Evolutionary conservation across 768 basidiomycete genomes (phyloP).

Genomic region (Suillus luteus): DNA sequence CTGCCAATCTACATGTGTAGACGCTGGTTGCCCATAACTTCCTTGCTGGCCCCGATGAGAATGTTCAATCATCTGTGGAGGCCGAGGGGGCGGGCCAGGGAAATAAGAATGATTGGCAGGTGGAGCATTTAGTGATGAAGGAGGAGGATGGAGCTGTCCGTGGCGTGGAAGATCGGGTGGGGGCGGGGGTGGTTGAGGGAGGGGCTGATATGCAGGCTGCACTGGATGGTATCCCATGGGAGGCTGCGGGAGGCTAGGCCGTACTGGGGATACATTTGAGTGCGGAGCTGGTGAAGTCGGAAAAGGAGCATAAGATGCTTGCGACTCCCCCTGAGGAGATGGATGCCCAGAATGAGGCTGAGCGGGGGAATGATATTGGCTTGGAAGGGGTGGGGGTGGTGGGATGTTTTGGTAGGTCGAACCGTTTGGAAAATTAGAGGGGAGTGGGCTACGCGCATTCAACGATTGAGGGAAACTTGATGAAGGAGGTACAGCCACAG

Average conservation of each 20-base stretch:
- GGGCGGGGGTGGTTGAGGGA: slow-evolving; percentile 37
- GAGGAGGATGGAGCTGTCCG: slow-evolving; percentile 25
- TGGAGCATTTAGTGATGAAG: slow-evolving; percentile 21
- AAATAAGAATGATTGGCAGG: slow-evolving; percentile 35
- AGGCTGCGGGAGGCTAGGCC: slow-evolving; percentile 53
- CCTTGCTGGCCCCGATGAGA: slow-evolving; percentile 20
- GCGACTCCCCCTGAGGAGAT: slow-evolving; percentile 26
- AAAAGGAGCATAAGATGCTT: slow-evolving; percentile 21
- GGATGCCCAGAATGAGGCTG: slow-evolving; percentile 21
- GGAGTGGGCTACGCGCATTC: slow-evolving; percentile 13
- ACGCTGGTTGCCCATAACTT: slow-evolving; percentile 35
- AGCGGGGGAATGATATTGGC: slow-evolving; percentile 38
- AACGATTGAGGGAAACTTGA: slow-evolving; percentile 34
- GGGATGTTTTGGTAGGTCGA: slow-evolving; percentile 22
- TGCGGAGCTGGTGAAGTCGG: slow-evolving; percentile 31
- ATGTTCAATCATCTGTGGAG: slow-evolving; percentile 28
- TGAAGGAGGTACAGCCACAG: slow-evolving; percentile 30
- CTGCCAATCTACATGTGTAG: slow-evolving; percentile 30
- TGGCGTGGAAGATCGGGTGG: slow-evolving; percentile 31
- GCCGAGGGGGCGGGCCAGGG: slow-evolving; percentile 44
- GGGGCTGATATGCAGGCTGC: slow-evolving; percentile 41
- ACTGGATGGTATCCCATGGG: slow-evolving; percentile 45
- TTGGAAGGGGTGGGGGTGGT: slow-evolving; percentile 22
- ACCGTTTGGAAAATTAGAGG: slow-evolving; percentile 17
- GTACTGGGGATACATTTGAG: slow-evolving; percentile 37